These are phyloP conservation scores for Acacia crassicarpa DNA, from an alignment of 306 rosid genomes.

Conservation along the genomic window DNA sequence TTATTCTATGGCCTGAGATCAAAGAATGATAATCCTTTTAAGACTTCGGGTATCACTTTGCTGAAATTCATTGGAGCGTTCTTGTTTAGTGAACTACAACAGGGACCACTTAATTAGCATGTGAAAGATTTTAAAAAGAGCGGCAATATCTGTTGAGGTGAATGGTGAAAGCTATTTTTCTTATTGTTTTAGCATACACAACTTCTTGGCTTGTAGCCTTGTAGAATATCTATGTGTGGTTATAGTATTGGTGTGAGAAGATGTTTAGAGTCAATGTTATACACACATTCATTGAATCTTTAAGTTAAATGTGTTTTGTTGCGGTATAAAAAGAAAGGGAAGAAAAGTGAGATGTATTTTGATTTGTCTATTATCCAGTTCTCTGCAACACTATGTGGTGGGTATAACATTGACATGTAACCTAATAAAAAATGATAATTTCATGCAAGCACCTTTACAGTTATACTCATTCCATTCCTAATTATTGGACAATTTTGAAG, in stretches of 20 bases:
- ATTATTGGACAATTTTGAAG: too few relatives aligned
- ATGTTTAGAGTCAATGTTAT: neutral
- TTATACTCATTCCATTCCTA: too few relatives aligned
- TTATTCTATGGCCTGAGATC: constrained; percentile 28
- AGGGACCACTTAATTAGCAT: neutral
- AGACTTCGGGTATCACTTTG: constrained; percentile 10
- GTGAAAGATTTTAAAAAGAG: neutral
- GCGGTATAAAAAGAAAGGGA: neutral
- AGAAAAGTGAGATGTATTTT: neutral
- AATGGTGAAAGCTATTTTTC: constrained; percentile 13
- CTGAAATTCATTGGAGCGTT: constrained; percentile 21
- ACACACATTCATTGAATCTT: neutral
- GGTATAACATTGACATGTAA: neutral
- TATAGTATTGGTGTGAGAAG: neutral
- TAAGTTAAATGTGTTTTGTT: neutral
- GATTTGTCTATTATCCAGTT: neutral
- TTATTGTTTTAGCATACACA: neutral
- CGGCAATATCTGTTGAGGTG: constrained; percentile 10
- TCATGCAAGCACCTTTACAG: too few relatives aligned
- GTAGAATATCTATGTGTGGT: neutral
- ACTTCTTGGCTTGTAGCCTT: constrained; percentile 6
- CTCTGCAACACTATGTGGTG: neutral
- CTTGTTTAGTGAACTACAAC: constrained; percentile 22
- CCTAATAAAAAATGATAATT: neutral
- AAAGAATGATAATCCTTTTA: constrained; percentile 27